A percentile compares a stretch with the other conserved stretches of the same genome.
phyloP scores from a whole-genome alignment of 108 stramenopile genomes.

The Mediolabrus comicus region DNA sequence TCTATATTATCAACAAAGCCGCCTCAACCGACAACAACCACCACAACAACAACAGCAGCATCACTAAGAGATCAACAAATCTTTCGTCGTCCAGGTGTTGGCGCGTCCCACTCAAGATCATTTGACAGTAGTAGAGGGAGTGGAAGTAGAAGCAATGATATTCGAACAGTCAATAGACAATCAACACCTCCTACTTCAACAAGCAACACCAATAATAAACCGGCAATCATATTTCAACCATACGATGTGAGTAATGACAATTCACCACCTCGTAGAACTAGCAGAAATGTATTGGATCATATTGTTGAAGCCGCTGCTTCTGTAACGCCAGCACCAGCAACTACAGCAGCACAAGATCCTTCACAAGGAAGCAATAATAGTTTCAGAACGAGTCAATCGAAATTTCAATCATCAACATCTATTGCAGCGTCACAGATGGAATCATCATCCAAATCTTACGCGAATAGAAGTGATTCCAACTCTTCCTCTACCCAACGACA shows the following conservation, averaged over 20 bases:
- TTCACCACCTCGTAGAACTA: background rate
- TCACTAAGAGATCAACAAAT: constrained; percentile 20
- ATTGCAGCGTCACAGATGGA: background rate
- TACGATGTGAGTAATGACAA: background rate
- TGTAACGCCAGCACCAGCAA: background rate
- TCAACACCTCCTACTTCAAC: background rate
- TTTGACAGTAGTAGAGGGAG: background rate
- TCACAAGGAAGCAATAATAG: background rate
- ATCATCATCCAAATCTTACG: constrained; percentile 1
- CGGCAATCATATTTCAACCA: background rate
- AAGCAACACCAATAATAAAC: background rate
- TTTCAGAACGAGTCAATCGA: background rate
- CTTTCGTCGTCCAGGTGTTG: constrained; percentile 15
- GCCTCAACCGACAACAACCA: background rate
- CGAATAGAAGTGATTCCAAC: background rate
- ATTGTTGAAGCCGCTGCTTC: no score
- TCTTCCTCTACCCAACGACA: background rate
- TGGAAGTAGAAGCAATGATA: background rate
- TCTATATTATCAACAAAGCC: no score
- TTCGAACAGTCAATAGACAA: background rate
- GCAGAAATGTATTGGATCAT: no score
- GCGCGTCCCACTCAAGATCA: background rate
- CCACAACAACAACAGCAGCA: background rate
- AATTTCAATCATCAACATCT: background rate
- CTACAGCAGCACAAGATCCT: background rate